Base-by-base conservation (phyloP, 257 asterid genomes). In the Penstemon eatonii region DNA sequence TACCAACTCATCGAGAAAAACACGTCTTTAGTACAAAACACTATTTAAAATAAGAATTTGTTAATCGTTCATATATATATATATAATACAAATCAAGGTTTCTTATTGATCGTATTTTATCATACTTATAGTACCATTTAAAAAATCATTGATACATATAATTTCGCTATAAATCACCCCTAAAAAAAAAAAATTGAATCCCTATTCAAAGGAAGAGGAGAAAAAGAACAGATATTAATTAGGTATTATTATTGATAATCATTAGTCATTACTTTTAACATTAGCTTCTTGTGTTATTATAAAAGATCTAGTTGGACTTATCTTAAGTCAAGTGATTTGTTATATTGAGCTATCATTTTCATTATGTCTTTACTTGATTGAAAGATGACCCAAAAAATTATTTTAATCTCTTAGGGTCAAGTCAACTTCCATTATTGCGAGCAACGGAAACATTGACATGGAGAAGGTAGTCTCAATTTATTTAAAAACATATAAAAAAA, bases 1-100 rank as follows among this genome's bases (percentile, higher is more conserved):
- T 12, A 46, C 8, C 12, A 8, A 6, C 2, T n/a, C n/a, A 46
- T 6, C 12, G 3, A 6, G 12, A 36, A 7, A 37, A 65, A 6
- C n/a, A 0, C 65, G 81, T 43, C 72, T 78, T 65, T 71, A 76
- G 47, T 73, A 66, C 64, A 70, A 71, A 60, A 56, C 62, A 8
- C 38, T 75, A 81, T 15, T 78, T 67, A 56, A 76, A 70, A 60
- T 79, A 79, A 54, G 68, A 49, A 56, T 8, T 5, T 36, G 38
- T n/a, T 8, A n/a, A 36, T 3, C 44, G 0, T 3, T 6, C 18
- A 15, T 15, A 15, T 15, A 15, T 15, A 15, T 10, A 37, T 44
- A 38, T 15, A 54, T 41, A 33, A 33, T 36, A 4, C 5, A 8
- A 19, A 55, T 5, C 33, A 18, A 25, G n/a, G 5, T 10, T 49